Base-by-base conservation (phyloP, 2,329 filamentous ascomycete species). In the Penicillium carneum region DNA sequence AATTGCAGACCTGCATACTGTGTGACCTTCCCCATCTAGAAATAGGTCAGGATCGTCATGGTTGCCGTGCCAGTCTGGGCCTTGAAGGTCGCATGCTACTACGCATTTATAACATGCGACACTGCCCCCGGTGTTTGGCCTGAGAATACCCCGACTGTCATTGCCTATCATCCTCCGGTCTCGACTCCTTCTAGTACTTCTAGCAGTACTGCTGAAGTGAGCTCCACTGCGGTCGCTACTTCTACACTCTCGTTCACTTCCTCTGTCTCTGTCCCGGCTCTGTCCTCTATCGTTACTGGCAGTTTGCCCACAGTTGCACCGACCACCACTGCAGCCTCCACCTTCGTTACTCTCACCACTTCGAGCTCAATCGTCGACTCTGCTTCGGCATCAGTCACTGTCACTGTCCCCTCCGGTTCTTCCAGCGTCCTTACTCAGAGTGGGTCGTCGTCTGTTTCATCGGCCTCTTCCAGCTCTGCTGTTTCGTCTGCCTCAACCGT, bases 31-130 rank as follows among this genome's bases (percentile, higher is more conserved):
- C 57, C 26, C 62, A 45, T 31, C 41, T 20, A 60, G 51, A 39
- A 39, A 57, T 58, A 64, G 62, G 68, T 42, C 61, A 47, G 38
- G 39, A 62, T 69, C 63, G 50, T 61, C 61, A 74, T 74, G 71
- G 62, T 63, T 55, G 62, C 65, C 11, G 45, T 65, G 23, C 59
- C 64, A 33, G 57, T 54, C 45, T 72, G 69, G 64, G 62, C 69
- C 42, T 43, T 72, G 20, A 61, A 70, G 57, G 39, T 68, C 29
- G 69, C 63, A 29, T 74, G 71, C 54, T 75, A 67, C 67, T 71
- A 69, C 48, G 73, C 71, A 38, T 59, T 75, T 71, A 72, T 74
- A 74, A 74, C 67, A 26, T 75, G 72, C 66, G 64, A 65, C 57
- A 72, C 72, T 50, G 62, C 63, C 65, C 71, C 71, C 2, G 72